A percentile compares a stretch with the other conserved stretches of the same genome.
Evolutionary conservation across 805 yeast species (phyloP).

Genomic region (Saturnispora bothae): DNA sequence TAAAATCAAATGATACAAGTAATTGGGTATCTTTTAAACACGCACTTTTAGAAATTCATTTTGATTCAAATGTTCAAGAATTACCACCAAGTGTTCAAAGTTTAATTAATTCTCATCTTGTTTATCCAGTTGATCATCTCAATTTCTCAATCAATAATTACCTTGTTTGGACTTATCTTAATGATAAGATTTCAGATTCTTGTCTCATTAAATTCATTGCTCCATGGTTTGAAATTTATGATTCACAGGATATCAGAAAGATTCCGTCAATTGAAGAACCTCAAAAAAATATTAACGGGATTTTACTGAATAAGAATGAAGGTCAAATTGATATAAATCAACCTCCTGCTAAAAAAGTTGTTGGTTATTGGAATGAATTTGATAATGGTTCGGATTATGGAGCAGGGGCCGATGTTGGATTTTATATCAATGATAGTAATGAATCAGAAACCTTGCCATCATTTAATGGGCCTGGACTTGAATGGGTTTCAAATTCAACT

Average conservation of each 20-base stretch:
- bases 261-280: slow-evolving; percentile 19
- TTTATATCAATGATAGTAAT: slow-evolving; percentile 29
- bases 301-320: slow-evolving; percentile 24
- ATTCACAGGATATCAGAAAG: slow-evolving; percentile 32
- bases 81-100: slow-evolving; percentile 30
- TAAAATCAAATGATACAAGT: slow-evolving; percentile 9
- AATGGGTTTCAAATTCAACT: slow-evolving; percentile 9
- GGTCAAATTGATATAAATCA: slow-evolving; percentile 10
- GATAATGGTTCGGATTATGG: slow-evolving; percentile 50
- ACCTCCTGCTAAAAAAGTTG: slow-evolving; percentile 1
- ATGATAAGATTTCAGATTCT: slow-evolving; percentile 15
- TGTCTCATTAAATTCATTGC: slow-evolving; percentile 20
- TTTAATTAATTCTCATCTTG: slow-evolving; percentile 37
- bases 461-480: slow-evolving; percentile 7
- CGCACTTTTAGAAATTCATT: slow-evolving; percentile 38
- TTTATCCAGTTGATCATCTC: slow-evolving; percentile 33
- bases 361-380: slow-evolving; percentile 60
- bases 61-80: slow-evolving; percentile 27
- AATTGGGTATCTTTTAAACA: slow-evolving; percentile 31
- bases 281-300: slow-evolving; percentile 21
- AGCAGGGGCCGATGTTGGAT: slow-evolving; percentile 27
- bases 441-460: not conserved
- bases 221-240: slow-evolving; percentile 25
- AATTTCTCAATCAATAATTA: slow-evolving; percentile 27
- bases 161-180: slow-evolving; percentile 18